These are phyloP conservation scores for Chrysopogon serrulatus DNA, from an alignment of 176 grass and related monocot species.

Conservation along the genomic window DNA sequence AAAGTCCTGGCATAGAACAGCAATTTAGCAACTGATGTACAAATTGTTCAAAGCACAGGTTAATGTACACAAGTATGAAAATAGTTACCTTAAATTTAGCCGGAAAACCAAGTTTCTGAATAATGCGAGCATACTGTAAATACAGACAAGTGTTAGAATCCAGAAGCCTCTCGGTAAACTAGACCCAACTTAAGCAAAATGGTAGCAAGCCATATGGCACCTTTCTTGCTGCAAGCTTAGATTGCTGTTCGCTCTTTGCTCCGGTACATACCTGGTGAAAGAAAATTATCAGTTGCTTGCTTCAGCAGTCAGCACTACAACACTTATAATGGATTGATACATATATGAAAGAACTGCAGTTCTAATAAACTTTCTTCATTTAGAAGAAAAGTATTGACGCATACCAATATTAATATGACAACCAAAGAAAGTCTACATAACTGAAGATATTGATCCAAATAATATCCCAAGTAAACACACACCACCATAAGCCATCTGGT, in stretches of 20 bases:
- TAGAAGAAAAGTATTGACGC: neutral
- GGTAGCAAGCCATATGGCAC: conserved; percentile 24
- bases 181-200: conserved; percentile 8
- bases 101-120: conserved; percentile 97
- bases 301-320: conserved; percentile 13
- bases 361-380: neutral
- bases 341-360: neutral
- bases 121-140: conserved; percentile 96
- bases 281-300: neutral
- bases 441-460: neutral
- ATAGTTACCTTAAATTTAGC: conserved; percentile 91
- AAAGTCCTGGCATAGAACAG: conserved; percentile 56
- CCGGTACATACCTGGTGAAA: conserved; percentile 83
- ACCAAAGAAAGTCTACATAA: neutral
- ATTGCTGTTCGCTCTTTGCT: conserved; percentile 89
- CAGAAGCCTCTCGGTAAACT: neutral
- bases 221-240: conserved; percentile 97
- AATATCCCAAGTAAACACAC: neutral
- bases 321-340: neutral
- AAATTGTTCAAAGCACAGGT: neutral
- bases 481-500: neutral
- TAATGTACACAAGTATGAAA: conserved; percentile 9
- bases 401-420: neutral
- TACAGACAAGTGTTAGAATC: conserved; percentile 20
- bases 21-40: neutral